Base-by-base conservation (phyloP, 352 stramenopile species). In the Phytophthora idaei region DNA sequence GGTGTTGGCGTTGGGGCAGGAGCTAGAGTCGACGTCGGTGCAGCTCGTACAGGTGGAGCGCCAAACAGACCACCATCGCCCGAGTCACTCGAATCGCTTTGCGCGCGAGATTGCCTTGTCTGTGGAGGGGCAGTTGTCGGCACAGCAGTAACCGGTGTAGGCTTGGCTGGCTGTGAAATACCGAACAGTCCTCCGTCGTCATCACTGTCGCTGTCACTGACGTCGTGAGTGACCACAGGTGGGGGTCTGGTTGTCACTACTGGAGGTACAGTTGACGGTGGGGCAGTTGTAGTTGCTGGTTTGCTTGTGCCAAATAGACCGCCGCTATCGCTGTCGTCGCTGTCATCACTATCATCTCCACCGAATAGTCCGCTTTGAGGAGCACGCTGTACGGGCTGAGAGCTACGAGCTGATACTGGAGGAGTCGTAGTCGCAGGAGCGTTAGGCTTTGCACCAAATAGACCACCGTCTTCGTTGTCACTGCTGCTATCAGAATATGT, bases 1-100 rank as follows among this genome's bases (percentile, higher is more conserved):
- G 61, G 56, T 5, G 41, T 57, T 11, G 71, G 37, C 12, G 51
- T 31, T 51, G 42, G 15, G 5, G 57, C 9, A 49, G 53, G 27
- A 45, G 54, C 49, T 50, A 60, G 32, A 7, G 42, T 32, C n/a
- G 57, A 51, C 0, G 55, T 46, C 5, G 68, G 60, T 15, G 48
- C 49, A 32, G 67, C 44, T 52, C 59, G 68, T 2, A 58, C 57
- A 2, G 77, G 64, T 27, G 81, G 41, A 10, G 62, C 70, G 41
- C 83, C 83, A 69, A 93, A 93, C 34, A 93, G 44, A 2, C 76
- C 82, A 37, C 78, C 80, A 31, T 54, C 73, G 39, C 90, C 83
- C 12, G 82, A 90, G 29, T 91, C 83, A 41, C 80, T 91, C 3
- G 83, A 89, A 45, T 89, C 78, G 17, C 78, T 89, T 39, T 69